Base-by-base conservation (phyloP, 192 early-diverging fungal species). In the Mortierella alpina region DNA sequence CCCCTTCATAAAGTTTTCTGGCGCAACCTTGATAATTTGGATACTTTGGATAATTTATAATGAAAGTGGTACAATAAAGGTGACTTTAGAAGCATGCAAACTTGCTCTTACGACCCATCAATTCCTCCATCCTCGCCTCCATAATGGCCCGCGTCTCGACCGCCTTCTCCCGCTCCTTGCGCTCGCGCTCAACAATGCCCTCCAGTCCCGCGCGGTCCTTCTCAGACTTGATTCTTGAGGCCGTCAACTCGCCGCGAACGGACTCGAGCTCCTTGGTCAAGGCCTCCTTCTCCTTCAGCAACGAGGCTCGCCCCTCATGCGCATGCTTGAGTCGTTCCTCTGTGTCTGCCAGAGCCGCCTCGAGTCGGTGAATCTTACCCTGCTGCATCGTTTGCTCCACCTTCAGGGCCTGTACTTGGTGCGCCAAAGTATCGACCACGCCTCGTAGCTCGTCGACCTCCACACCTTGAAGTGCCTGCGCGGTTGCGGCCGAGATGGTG, bases 61-160 rank as follows among this genome's bases (percentile, higher is more conserved):
- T 31, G 31, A 31, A 31, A 31, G 31, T 31, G 31, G 3, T 31
- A 31, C 31, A 31, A 31, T 3, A 31, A 31, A 31, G 31, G 31
- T 31, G 31, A 31, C 31, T 59, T 75, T 84, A 89, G 66, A 89
- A 89, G 69, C 88, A 90, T 51, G 84, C 86, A 67, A 90, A 90
- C 63, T 88, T 90, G 68, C 72, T 87, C 75, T 84, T 88, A 56
- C 84, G 79, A 18, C 68, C 84, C 78, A 90, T 82, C 18, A 90
- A 53, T 45, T 88, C 86, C 63, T 90, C 87, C 84, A 90, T 87
- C 57, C 83, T 66, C 18, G 73, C 78, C 57, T 90, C 88, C 49
- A 90, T 63, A 31, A 84, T 75, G 10, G 69, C 58, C 59, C 73
- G 73, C 18, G 87, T 84, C 63, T 79, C 82, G 59, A 88, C 85